Evolutionary conservation across 2,329 filamentous ascomycete genomes (phyloP).

Genomic region (Fonsecaea monophora): DNA sequence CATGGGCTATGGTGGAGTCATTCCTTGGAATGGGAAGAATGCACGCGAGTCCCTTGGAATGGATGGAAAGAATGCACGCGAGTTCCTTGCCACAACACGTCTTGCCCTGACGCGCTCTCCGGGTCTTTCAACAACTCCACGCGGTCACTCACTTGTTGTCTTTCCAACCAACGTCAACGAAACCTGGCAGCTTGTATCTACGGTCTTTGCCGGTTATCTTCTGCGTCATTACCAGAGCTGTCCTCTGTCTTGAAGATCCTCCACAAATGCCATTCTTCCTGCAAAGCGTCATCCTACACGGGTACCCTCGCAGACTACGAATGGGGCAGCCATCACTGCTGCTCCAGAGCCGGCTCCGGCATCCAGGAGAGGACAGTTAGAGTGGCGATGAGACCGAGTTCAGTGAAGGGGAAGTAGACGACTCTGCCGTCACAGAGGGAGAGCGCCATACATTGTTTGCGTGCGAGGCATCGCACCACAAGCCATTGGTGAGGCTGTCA

Average conservation of each 20-base stretch:
- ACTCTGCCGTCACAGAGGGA: too few species aligned
- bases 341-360: too few species aligned
- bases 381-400: too few species aligned
- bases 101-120: background rate
- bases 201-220: background rate
- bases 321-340: too few species aligned
- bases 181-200: background rate
- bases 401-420: too few species aligned
- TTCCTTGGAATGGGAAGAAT: conserved; percentile 67
- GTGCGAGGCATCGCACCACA: too few species aligned
- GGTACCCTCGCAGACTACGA: too few species aligned
- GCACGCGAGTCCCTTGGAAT: conserved; percentile 65
- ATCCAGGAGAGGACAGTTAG: too few species aligned
- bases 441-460: too few species aligned
- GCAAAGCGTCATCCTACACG: too few species aligned
- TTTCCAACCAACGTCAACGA: background rate
- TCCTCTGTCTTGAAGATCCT: background rate
- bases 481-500: too few species aligned
- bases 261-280: background rate
- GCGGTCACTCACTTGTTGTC: background rate
- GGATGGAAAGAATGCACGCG: conserved; percentile 65
- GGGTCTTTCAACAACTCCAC: background rate
- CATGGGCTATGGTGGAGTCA: conserved; percentile 60
- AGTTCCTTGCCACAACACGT: conserved; percentile 15
- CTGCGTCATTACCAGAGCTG: background rate